These are phyloP conservation scores for Dipodascus geniculatus DNA, from an alignment of 805 yeast genomes.

Conservation along the genomic window DNA sequence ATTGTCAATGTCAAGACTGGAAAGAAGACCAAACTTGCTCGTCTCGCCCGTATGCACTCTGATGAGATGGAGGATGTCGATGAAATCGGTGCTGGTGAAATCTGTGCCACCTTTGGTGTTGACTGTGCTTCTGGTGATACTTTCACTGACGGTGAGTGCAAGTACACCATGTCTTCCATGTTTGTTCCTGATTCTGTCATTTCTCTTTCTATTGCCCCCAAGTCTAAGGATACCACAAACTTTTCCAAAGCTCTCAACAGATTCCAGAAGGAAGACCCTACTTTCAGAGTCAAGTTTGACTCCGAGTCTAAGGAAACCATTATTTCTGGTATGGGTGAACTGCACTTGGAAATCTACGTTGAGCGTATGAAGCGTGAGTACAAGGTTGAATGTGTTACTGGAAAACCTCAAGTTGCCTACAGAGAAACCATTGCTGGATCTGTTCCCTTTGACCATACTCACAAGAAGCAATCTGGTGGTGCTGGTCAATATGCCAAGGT, in stretches of 20 bases:
- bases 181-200: slow-evolving; percentile 98
- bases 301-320: slow-evolving; percentile 87
- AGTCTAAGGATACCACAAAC: slow-evolving; percentile 73
- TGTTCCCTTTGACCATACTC: slow-evolving; percentile 81
- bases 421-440: slow-evolving; percentile 77
- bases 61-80: slow-evolving; percentile 97
- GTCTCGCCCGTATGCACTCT: slow-evolving; percentile 97
- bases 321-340: slow-evolving; percentile 96
- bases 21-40: slow-evolving; percentile 82
- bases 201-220: slow-evolving; percentile 81
- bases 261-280: slow-evolving; percentile 98
- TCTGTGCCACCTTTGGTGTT: slow-evolving; percentile 97
- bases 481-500: slow-evolving; percentile 98
- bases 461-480: slow-evolving; percentile 98
- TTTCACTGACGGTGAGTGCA: slow-evolving; percentile 71
- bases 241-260: slow-evolving; percentile 95
- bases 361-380: slow-evolving; percentile 98
- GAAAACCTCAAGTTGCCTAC: slow-evolving; percentile 96
- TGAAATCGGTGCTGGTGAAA: slow-evolving; percentile 95
- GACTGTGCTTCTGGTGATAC: slow-evolving; percentile 99
- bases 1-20: slow-evolving; percentile 86
- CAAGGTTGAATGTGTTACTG: slow-evolving; percentile 88
- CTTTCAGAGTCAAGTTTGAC: slow-evolving; percentile 88
- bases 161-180: slow-evolving; percentile 94
- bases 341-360: slow-evolving; percentile 92